Evolutionary conservation across 352 stramenopile genomes (phyloP), one percentile per base, ranked within the genome.

Genomic region (Globisporangium yorkense): DNA sequence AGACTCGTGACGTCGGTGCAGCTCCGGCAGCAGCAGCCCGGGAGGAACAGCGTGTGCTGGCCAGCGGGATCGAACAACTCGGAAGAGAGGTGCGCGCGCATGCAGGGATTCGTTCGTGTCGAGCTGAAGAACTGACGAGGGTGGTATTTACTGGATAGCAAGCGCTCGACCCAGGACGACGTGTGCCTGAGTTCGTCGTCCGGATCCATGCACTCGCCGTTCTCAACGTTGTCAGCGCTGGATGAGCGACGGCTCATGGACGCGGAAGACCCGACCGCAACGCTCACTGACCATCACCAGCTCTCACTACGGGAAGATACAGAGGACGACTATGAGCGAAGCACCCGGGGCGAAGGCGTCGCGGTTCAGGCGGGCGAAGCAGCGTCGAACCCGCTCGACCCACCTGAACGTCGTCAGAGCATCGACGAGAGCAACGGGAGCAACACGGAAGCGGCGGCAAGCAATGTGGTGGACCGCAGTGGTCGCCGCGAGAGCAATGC

Each of bases 21-120:
- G 35, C 49, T 52, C 13, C 20, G 7, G 15, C 48, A 52, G 56
- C 37, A 52, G n/a, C 47, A 54, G 35, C 39, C 53, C 3, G 21
- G 10, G 5, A 29, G n/a, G 20, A 58, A 15, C 24, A 54, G 59
- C 37, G 54, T 71, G 18, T 76, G 65, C 39, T 73, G 68, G 65
- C 62, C 68, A 1, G 58, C 20, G 8, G 54, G 50, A 5, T 69
- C 64, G 3, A 61, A 62, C 47, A 29, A 68, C 57, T 37, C 64
- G 56, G 37, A 43, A 13, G 37, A 18, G 37, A 43, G 37, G 37
- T 43, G 12, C 13, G 37, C 13, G 37, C 8, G 37, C 37, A 16
- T 43, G 8, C 37, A 5, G 13, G 2, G 8, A 1, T 13, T 40
- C 12, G 2, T 13, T 6, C 37, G 13, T 13, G 10, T 5, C 37